Percentiles rank a stretch among this genome's conserved stretches.
These are phyloP conservation scores for Diaporthe ampelina DNA, from an alignment of 2,329 filamentous ascomycete genomes.

Conservation along the genomic window DNA sequence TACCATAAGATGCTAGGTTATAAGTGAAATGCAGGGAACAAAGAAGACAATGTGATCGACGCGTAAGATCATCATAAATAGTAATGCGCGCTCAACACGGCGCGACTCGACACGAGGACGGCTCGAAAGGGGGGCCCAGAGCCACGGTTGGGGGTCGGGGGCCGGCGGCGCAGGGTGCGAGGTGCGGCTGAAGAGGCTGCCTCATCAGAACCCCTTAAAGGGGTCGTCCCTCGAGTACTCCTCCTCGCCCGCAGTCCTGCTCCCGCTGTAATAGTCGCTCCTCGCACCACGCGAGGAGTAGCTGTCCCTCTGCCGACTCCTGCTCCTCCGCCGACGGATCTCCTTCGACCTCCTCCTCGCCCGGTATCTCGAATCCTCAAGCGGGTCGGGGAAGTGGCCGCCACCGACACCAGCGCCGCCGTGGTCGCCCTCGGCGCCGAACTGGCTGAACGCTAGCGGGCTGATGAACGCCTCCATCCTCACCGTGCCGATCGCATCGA, in stretches of 20 bases:
- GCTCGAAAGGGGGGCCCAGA: not conserved
- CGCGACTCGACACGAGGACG: not conserved
- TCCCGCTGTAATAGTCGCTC: conserved; percentile 63
- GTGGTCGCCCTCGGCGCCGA: conserved; percentile 52
- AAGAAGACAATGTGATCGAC: conserved; percentile 14
- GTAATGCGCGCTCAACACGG: not conserved
- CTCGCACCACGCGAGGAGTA: conserved; percentile 57
- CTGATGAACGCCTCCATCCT: conserved; percentile 98
- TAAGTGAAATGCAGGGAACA: conserved; percentile 5
- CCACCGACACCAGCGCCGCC: conserved; percentile 11
- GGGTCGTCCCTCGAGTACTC: conserved; percentile 72
- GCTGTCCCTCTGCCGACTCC: conserved; percentile 67
- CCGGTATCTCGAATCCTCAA: conserved; percentile 63
- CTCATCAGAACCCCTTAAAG: conserved; percentile 69
- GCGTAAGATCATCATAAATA: conserved; percentile 8
- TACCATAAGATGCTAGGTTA: not conserved
- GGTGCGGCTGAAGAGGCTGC: not conserved
- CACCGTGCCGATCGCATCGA: conserved; percentile 90
- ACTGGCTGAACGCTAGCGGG: conserved; percentile 65
- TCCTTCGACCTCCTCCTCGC: conserved; percentile 70
- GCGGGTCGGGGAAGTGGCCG: conserved; percentile 61
- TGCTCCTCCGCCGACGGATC: conserved; percentile 60
- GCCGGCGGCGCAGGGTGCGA: not conserved
- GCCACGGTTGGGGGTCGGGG: not conserved
- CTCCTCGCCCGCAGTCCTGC: conserved; percentile 64